phyloP scores from a whole-genome alignment of 331 rosid species.

The Quercus phellos region DNA sequence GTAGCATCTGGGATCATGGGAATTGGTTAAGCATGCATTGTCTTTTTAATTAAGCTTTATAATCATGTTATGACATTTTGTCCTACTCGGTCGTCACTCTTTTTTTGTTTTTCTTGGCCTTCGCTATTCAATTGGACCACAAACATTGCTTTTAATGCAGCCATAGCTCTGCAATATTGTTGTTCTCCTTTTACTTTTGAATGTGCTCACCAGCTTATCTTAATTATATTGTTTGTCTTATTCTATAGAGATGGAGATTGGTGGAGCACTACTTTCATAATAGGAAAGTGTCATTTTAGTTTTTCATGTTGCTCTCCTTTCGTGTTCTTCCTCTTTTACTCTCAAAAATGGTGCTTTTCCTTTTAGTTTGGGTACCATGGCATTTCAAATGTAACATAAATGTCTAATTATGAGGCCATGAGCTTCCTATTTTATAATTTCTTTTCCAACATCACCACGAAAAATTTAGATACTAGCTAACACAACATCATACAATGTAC shows the following conservation, averaged over 20 bases:
- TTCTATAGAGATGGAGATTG: background rate
- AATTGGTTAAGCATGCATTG: slow-evolving; percentile 6
- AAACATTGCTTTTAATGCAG: background rate
- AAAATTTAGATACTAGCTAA: no score
- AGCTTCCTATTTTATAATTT: no score
- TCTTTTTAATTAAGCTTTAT: background rate
- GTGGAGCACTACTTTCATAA: background rate
- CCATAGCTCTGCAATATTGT: background rate
- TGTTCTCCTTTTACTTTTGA: background rate
- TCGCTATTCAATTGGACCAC: background rate
- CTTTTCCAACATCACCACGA: no score
- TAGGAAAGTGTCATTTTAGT: background rate
- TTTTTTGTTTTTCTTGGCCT: background rate
- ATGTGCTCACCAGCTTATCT: background rate
- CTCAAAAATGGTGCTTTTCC: background rate
- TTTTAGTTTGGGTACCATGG: background rate
- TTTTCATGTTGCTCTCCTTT: background rate
- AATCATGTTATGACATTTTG: slow-evolving; percentile 2
- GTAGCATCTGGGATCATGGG: slow-evolving; percentile 22
- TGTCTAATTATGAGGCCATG: no score
- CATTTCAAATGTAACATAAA: no score
- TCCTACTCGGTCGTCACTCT: background rate
- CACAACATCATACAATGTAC: no score
- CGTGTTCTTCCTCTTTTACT: background rate
- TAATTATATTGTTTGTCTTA: background rate